phyloP scores from a whole-genome alignment of 2,329 filamentous ascomycete genomes.

The Fusarium luffae region DNA sequence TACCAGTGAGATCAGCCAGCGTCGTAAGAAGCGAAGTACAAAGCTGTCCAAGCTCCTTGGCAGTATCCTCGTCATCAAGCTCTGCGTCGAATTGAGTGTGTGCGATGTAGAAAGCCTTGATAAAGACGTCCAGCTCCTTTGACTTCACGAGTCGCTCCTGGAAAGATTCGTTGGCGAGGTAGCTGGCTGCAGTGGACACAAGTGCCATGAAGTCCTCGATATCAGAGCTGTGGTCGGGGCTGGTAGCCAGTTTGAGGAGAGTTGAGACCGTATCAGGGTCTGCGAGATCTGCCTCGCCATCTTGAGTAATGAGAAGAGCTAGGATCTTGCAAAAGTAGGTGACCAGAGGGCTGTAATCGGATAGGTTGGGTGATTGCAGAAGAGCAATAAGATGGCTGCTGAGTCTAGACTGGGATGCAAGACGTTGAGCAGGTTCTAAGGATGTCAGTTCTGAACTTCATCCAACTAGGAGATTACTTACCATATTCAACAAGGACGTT shows the following conservation, averaged over 20 bases:
- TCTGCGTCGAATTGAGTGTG: slow-evolving; percentile 57
- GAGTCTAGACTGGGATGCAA: slow-evolving; percentile 64
- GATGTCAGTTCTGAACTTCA: not conserved
- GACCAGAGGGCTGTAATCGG: slow-evolving; percentile 57
- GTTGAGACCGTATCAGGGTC: slow-evolving; percentile 59
- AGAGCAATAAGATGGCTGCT: slow-evolving; percentile 62
- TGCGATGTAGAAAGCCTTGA: slow-evolving; percentile 61
- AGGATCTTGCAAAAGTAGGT: slow-evolving; percentile 68
- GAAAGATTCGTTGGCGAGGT: slow-evolving; percentile 64
- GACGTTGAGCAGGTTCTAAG: slow-evolving; percentile 66
- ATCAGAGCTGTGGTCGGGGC: slow-evolving; percentile 55
- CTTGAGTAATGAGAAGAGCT: slow-evolving; percentile 63
- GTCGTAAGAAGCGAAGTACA: slow-evolving; percentile 62
- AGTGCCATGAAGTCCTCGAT: slow-evolving; percentile 66
- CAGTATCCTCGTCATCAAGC: slow-evolving; percentile 59
- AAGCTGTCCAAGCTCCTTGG: slow-evolving; percentile 59
- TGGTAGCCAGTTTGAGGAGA: slow-evolving; percentile 62
- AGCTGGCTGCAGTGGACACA: slow-evolving; percentile 63
- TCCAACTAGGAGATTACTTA: slow-evolving; percentile 45
- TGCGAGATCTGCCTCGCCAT: slow-evolving; percentile 59
- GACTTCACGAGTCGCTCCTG: slow-evolving; percentile 60
- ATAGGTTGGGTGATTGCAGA: slow-evolving; percentile 58
- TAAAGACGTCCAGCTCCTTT: slow-evolving; percentile 55
- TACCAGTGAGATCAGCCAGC: slow-evolving; percentile 64
- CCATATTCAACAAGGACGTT: slow-evolving; percentile 73